These are phyloP conservation scores for Geotrichum fermentans DNA, from an alignment of 1,139 yeast species.

Conservation along the genomic window DNA sequence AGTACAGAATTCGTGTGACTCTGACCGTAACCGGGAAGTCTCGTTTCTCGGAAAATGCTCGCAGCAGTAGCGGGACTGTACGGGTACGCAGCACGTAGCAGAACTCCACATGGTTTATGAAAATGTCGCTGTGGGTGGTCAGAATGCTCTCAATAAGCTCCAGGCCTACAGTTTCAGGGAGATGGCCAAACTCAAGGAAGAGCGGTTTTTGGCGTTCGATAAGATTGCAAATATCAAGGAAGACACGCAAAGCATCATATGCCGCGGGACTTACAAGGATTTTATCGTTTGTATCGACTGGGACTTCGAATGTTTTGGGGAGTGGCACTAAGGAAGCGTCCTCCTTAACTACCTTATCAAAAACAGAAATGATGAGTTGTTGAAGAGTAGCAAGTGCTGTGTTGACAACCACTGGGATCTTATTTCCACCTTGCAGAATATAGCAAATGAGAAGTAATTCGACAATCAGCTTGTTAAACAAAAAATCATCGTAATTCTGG, in stretches of 20 bases:
- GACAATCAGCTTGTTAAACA: constrained; percentile 55
- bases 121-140: constrained; percentile 52
- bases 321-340: constrained; percentile 35
- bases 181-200: constrained; percentile 48
- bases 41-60: constrained; percentile 57
- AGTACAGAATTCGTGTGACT: constrained; percentile 62
- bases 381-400: constrained; percentile 92
- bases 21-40: constrained; percentile 64
- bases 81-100: constrained; percentile 59
- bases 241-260: constrained; percentile 63
- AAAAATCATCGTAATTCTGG: constrained; percentile 53
- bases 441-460: constrained; percentile 67
- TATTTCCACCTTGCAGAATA: constrained; percentile 61
- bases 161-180: constrained; percentile 66
- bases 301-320: constrained; percentile 24
- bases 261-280: constrained; percentile 50
- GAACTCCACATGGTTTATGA: constrained; percentile 59
- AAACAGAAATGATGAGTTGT: constrained; percentile 71
- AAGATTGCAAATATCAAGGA: constrained; percentile 65
- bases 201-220: constrained; percentile 56
- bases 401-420: constrained; percentile 73
- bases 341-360: constrained; percentile 54
- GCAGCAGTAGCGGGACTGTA: constrained; percentile 67
- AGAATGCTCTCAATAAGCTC: constrained; percentile 73
- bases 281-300: constrained; percentile 44